Percentiles rank a stretch among this genome's conserved stretches.
phyloP scores from a whole-genome alignment of 2,329 filamentous ascomycete genomes.

The Ophidiomyces ophidiicola region DNA sequence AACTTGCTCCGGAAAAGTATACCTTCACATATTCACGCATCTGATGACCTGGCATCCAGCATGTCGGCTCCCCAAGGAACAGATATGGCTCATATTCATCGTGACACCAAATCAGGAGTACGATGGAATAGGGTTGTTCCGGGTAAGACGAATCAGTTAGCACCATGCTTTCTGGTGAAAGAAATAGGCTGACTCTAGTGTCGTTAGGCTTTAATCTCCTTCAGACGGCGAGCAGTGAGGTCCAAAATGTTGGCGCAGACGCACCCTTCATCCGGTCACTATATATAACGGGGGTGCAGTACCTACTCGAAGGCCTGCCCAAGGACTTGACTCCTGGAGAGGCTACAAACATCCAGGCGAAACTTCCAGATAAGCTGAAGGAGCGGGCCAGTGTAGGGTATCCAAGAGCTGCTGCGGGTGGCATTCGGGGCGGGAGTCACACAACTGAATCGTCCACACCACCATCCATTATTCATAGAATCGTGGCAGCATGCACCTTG shows the following conservation, averaged over 20 bases:
- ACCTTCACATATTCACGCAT: no score
- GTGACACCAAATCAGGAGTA: constrained; percentile 2
- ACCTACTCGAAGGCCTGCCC: constrained; percentile 28
- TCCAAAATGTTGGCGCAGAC: constrained; percentile 24
- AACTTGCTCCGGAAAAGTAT: no score
- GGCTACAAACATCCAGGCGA: neutral
- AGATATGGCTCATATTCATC: neutral
- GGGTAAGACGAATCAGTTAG: constrained; percentile 18
- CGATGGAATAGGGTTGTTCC: constrained; percentile 24
- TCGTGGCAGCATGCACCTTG: constrained; percentile 45
- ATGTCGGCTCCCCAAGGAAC: no score
- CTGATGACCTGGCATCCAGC: no score
- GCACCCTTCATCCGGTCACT: constrained; percentile 24
- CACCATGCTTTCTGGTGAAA: neutral
- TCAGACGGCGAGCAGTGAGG: constrained; percentile 27
- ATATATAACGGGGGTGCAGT: constrained; percentile 28
- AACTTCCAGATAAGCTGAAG: neutral
- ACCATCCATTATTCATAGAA: constrained; percentile 46
- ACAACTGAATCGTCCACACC: no score
- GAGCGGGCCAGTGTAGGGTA: no score
- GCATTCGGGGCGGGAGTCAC: no score
- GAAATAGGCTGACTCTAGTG: neutral
- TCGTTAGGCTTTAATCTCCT: constrained; percentile 26
- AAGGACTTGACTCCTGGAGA: constrained; percentile 19
- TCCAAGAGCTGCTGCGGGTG: no score